Percentiles rank a stretch among this genome's conserved stretches.
phyloP scores from a whole-genome alignment of 495 filamentous ascomycete species.

The Penicillium silybi region DNA sequence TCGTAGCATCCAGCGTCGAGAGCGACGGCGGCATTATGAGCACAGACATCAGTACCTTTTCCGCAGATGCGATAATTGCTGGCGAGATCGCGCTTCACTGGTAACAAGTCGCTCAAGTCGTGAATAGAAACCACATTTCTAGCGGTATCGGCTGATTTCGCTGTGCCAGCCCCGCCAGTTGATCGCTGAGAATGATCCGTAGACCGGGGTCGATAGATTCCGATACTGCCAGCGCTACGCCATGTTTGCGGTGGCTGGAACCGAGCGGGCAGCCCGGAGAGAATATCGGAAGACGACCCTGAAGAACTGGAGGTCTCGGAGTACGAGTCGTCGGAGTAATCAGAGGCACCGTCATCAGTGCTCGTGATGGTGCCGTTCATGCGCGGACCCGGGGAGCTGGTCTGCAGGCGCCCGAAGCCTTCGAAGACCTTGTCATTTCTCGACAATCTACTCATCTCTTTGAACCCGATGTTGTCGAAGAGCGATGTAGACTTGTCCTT shows the following conservation, averaged over 20 bases:
- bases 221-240: constrained; percentile 45
- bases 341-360: constrained; percentile 49
- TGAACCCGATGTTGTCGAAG: constrained; percentile 58
- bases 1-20: constrained; percentile 68
- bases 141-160: constrained; percentile 33
- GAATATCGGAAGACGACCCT: constrained; percentile 61
- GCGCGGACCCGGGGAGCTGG: constrained; percentile 48
- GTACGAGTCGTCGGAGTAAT: constrained; percentile 63
- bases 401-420: constrained; percentile 77
- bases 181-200: constrained; percentile 55
- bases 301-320: constrained; percentile 68
- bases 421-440: constrained; percentile 73
- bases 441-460: constrained; percentile 54
- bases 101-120: constrained; percentile 61
- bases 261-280: constrained; percentile 41
- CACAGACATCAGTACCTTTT: constrained; percentile 70
- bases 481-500: constrained; percentile 65
- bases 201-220: constrained; percentile 44
- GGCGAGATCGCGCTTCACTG: constrained; percentile 73
- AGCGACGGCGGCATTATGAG: constrained; percentile 76
- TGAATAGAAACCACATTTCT: constrained; percentile 66
- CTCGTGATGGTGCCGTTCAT: constrained; percentile 45
- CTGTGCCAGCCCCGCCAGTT: constrained; percentile 39
- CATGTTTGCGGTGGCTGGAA: constrained; percentile 53
- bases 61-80: constrained; percentile 80